Evolutionary conservation across 2,329 filamentous ascomycete genomes (phyloP), one percentile per base, ranked within the genome.

Genomic region (Paracoccidioides brasiliensis): DNA sequence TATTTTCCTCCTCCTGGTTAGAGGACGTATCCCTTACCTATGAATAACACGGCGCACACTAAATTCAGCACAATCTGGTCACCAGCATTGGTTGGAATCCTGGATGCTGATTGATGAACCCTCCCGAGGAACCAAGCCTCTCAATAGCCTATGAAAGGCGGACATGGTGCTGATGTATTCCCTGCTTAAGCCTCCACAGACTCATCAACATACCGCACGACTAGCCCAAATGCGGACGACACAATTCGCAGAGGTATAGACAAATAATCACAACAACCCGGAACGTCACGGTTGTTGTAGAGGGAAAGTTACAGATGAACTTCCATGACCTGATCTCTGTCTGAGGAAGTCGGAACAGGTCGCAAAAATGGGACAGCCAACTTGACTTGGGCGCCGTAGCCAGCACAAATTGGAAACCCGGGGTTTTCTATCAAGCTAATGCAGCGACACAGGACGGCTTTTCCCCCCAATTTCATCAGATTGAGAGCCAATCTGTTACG

Each of bases 391-490:
- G 22, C 28, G 12, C 12, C 38, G 12, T 42, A 41, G 38, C 15
- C 35, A 51, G 35, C 15, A 41, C 37, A 51, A 41, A n/a, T 33
- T 51, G 15, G 22, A 42, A 32, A 30, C 50, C 28, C 37, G 50
- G 15, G 50, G 49, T 30, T 55, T 5, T 41, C 53, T 54, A 49
- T 15, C 46, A 49, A 9, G 33, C 46, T 46, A n/a, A 37, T 40
- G 43, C 50, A 38, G 37, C 40, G 57, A 60, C 52, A 52, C 38
- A 43, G n/a, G 38, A n/a, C 28, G 37, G 50, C 15, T 32, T 43
- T 32, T 22, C 42, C 42, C 14, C 3, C 38, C 37, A 50, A 32
- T 22, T 43, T 28, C 41, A 35, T 37, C 33, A 41, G 41, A 53
- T 28, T 35, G 41, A 30, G 30, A 44, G 8, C 41, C 50, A 41